Evolutionary conservation across 2,329 filamentous ascomycete species (phyloP).

Genomic region (Phyllachora maydis): DNA sequence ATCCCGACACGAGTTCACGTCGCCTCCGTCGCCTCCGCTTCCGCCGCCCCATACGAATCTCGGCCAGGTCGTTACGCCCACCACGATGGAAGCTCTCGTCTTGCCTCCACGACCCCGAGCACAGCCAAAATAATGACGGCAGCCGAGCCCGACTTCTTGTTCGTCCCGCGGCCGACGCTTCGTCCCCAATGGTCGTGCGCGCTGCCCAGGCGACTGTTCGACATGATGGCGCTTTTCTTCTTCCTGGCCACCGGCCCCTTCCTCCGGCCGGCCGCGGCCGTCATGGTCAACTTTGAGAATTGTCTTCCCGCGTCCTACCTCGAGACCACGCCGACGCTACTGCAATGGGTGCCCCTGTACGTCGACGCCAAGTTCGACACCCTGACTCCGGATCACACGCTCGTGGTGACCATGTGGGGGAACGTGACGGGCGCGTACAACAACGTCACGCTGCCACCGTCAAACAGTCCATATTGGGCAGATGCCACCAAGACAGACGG

Average conservation of each 20-base stretch:
- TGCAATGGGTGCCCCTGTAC: conserved; percentile 64
- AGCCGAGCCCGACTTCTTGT: too few species aligned
- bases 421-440: conserved; percentile 65
- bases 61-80: too few species aligned
- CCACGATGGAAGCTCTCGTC: too few species aligned
- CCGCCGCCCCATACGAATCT: too few species aligned
- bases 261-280: conserved; percentile 30
- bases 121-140: too few species aligned
- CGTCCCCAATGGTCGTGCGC: neutral
- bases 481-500: conserved; percentile 40
- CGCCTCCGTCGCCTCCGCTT: too few species aligned
- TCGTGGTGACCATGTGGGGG: conserved; percentile 69
- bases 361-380: conserved; percentile 58
- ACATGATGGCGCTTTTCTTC: conserved; percentile 1
- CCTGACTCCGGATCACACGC: conserved; percentile 33
- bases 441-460: conserved; percentile 33
- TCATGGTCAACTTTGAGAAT: conserved; percentile 61
- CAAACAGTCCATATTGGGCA: conserved; percentile 37
- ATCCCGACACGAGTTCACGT: too few species aligned
- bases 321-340: conserved; percentile 29
- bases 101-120: too few species aligned
- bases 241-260: conserved; percentile 13
- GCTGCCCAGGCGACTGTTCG: neutral
- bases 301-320: conserved; percentile 48
- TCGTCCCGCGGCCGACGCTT: too few species aligned